Percentiles rank a stretch among this genome's conserved stretches.
These are phyloP conservation scores for Ustilago xerochloae DNA, from an alignment of 1,284 basidiomycete species.

Conservation along the genomic window DNA sequence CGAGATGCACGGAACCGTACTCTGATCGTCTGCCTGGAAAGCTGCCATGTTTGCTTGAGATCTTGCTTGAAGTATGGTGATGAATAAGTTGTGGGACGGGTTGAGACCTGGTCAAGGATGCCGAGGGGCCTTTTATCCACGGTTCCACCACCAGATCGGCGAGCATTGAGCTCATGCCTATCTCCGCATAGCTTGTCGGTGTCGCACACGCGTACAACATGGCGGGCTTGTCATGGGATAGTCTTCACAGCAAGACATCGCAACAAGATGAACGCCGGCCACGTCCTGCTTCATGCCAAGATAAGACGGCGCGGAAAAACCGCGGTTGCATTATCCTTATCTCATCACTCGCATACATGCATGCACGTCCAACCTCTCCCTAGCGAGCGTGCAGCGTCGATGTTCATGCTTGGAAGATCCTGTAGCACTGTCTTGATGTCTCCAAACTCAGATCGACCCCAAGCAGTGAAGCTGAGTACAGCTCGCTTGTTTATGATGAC, in stretches of 20 bases:
- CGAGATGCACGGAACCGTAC: constrained; percentile 50
- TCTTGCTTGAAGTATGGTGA: not conserved
- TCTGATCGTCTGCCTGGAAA: constrained; percentile 28
- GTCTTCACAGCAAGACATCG: too few species aligned
- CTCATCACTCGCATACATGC: too few species aligned
- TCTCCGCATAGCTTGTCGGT: not conserved
- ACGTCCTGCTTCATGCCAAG: too few species aligned
- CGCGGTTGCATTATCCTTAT: constrained; percentile 14
- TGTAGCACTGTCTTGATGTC: not conserved
- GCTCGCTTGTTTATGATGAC: not conserved
- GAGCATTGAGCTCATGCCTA: too few species aligned
- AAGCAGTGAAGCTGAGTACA: not conserved
- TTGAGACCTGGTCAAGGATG: not conserved
- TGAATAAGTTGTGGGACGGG: not conserved
- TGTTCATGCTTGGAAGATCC: not conserved
- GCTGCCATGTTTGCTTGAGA: not conserved
- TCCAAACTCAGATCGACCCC: too few species aligned
- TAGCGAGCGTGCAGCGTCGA: too few species aligned
- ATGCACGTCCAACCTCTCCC: too few species aligned
- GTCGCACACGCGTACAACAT: not conserved
- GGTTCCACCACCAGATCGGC: too few species aligned
- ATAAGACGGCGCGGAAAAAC: constrained; percentile 16
- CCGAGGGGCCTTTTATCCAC: not conserved
- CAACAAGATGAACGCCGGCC: too few species aligned
- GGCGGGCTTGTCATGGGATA: too few species aligned